phyloP scores from a whole-genome alignment of 176 grass and related monocot genomes.

The Carex parvula region DNA sequence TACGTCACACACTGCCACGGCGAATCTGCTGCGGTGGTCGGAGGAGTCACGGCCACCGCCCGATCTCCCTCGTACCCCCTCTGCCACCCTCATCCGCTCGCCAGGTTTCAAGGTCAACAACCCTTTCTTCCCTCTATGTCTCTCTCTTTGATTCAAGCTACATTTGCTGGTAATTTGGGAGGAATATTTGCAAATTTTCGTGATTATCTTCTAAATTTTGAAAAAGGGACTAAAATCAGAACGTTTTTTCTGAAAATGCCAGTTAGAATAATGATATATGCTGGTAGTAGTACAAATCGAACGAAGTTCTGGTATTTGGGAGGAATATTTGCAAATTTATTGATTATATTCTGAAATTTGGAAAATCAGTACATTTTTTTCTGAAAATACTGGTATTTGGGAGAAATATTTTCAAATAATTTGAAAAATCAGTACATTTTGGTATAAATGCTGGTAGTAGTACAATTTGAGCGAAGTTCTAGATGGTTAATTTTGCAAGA shows the following conservation, averaged over 20 bases:
- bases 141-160: neutral
- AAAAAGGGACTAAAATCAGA: neutral
- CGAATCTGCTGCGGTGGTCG: constrained; percentile 81
- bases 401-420: neutral
- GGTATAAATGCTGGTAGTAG: neutral
- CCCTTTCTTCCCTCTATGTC: neutral
- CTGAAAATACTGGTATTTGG: neutral
- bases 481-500: neutral
- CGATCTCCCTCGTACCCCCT: neutral
- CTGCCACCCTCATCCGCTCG: constrained; percentile 38
- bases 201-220: too few species aligned
- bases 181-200: neutral
- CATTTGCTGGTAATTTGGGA: neutral
- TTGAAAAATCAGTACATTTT: neutral
- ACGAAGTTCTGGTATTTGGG: neutral
- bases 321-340: neutral
- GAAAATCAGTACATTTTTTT: neutral
- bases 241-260: neutral
- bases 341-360: too few species aligned
- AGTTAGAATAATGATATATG: neutral
- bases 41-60: constrained; percentile 32
- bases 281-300: neutral
- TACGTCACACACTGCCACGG: constrained; percentile 61
- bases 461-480: neutral
- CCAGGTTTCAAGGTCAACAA: constrained; percentile 53